Evolutionary conservation across 1,284 basidiomycete species (phyloP), one percentile per base, ranked within the genome.

Genomic region (Naganishia liquefaciens): DNA sequence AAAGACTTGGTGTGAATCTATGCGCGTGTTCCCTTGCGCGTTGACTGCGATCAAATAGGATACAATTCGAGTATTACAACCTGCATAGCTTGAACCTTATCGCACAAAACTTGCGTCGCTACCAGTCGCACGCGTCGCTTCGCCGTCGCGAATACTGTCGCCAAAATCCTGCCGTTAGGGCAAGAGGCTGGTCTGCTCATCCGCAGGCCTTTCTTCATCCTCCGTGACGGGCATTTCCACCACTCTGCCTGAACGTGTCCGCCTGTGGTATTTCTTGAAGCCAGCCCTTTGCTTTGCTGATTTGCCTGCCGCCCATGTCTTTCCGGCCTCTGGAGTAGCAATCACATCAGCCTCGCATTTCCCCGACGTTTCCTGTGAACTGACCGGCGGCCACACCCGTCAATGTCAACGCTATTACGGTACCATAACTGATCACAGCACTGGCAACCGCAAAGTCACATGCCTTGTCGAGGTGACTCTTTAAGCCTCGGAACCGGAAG

Each of bases 261-360:
- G 71, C 30, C 74, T 71, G 64, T 79, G 77, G 30, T 39, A 27
- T 40, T 64, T 64, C 61, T 74, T 68, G 11, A 73, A 69, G 1
- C 74, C 73, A 60, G 72, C 69, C 10, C 71, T 65, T 11, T 37
- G 46, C 43, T 53, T 52, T 1, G 75, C 76, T 2, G 75, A 76
- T 52, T 73, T 74, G 9, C 78, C 78, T 1, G 75, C 78, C 3
- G 78, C 78, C 78, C 78, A 79, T 25, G 72, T 72, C 68, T 76
- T 72, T 21, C 78, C 78, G 33, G 75, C 74, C 37, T 70, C 73
- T 73, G 33, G 2, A 49, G 4, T 10, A 28, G 17, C 3, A n/a
- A 54, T 21, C 21, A 39, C 28, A 42, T 15, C 15, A 23, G 25
- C 11, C n/a, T 6, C 21, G 11, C 23, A 19, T 0, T 47, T 25